Conservation (phyloP, 2,329 filamentous ascomycete genomes). For the Blumeria graminis region DNA sequence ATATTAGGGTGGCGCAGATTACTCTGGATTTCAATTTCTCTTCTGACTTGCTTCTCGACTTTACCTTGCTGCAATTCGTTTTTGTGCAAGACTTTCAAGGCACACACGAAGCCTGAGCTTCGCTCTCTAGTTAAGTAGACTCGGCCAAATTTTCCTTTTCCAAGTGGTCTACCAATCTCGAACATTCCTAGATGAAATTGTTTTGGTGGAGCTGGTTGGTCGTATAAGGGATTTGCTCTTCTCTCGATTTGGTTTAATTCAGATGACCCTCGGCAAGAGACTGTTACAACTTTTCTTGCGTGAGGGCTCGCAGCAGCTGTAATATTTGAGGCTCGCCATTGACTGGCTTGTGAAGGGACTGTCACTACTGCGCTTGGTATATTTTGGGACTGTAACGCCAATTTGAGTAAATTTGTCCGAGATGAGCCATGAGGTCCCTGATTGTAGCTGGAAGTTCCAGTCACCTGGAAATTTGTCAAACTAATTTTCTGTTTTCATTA, state of each 20-base stretch:
- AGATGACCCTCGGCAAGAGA: conserved; percentile 20
- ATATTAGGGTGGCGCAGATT: conserved; percentile 51
- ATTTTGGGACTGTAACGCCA: conserved; percentile 59
- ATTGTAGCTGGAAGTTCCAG: conserved; percentile 10
- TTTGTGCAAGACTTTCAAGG: conserved; percentile 52
- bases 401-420: conserved; percentile 66
- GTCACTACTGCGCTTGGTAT: conserved; percentile 41
- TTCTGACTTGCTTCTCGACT: conserved; percentile 48
- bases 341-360: conserved; percentile 34
- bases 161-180: conserved; percentile 48
- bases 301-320: conserved; percentile 24
- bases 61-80: conserved; percentile 39
- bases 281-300: conserved; percentile 24
- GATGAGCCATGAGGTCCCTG: conserved; percentile 28
- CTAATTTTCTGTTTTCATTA: conserved; percentile 16
- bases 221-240: conserved; percentile 26
- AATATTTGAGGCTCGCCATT: conserved; percentile 23
- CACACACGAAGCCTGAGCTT: conserved; percentile 43
- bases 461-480: conserved; percentile 6
- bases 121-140: conserved; percentile 50
- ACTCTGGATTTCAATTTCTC: conserved; percentile 53
- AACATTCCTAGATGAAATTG: conserved; percentile 56
- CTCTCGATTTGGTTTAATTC: conserved; percentile 27
- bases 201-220: conserved; percentile 31
- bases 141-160: conserved; percentile 51